Base-by-base conservation (phyloP, 2,329 filamentous ascomycete genomes). In the Byssochlamys sp. region DNA sequence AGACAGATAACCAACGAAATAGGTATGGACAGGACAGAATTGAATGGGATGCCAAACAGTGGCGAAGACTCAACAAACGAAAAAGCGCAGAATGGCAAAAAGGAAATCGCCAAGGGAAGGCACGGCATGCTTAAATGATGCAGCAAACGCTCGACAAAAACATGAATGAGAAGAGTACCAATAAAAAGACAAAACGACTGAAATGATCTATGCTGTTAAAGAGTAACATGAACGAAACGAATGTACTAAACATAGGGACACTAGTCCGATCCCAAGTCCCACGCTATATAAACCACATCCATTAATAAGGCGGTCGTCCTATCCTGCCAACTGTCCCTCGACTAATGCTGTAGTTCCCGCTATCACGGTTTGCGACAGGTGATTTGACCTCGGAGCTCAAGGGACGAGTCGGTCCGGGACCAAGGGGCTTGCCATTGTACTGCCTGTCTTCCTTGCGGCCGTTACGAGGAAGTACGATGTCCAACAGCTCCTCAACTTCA, bases 271-370 rank as follows among this genome's bases (percentile, higher is more conserved):
- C 39, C 39, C 39, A 19, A 19, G 39, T 19, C 39, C 39, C 14
- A 19, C 39, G n/a, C 39, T 45, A 45, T 45, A 24, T 31, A 45
- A 45, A 14, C 19, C 39, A 45, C 14, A 24, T 57, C 31, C 31
- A 19, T 48, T 61, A 67, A 55, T 67, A 67, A 29, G 65, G 65
- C 52, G 65, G 65, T 24, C 60, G 61, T 31, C 64, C 63, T 29
- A 67, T 64, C 9, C 60, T 60, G 19, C 64, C 61, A 19, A 49
- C 55, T 25, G 14, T 48, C 27, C 58, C 54, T 56, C 52, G 53
- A 27, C 39, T 51, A 39, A 35, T 33, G 24, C 55, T 56, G n/a
- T 19, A 45, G 7, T 45, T n/a, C n/a, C 39, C 39, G 12, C 39
- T 45, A 9, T 45, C 39, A 19, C 39, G 39, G 19, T 33, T 51